Evolutionary conservation across 75 land plant species (phyloP).

Genomic region (Isoetes taiwanensis): DNA sequence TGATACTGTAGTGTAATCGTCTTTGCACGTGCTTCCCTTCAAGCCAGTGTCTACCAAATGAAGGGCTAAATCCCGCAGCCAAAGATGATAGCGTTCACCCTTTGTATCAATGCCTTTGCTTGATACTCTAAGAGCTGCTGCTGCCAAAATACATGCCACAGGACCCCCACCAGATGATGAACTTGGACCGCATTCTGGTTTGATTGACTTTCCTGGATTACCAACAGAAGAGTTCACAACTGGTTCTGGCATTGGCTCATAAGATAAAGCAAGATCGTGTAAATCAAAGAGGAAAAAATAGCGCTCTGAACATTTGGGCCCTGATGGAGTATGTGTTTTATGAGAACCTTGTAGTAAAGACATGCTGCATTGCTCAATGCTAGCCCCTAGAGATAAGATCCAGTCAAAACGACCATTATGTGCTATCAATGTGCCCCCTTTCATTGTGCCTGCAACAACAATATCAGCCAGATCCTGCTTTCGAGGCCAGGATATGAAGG

Average conservation of each 20-base stretch:
- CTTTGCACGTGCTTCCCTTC: not conserved
- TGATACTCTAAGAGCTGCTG: constrained; percentile 58
- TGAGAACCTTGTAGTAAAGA: too few species aligned
- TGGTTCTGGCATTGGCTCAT: constrained; percentile 50
- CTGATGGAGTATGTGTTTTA: too few species aligned
- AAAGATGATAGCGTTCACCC: constrained; percentile 34
- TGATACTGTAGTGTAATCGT: constrained; percentile 32
- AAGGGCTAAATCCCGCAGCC: constrained; percentile 75
- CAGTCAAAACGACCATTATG: constrained; percentile 88
- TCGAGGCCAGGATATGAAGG: constrained; percentile 17
- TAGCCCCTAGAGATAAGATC: constrained; percentile 13
- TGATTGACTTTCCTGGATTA: not conserved
- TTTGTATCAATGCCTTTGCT: constrained; percentile 23
- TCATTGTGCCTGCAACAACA: constrained; percentile 36
- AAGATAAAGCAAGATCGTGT: constrained; percentile 74
- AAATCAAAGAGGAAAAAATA: constrained; percentile 55
- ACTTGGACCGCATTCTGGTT: not conserved
- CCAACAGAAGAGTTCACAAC: not conserved
- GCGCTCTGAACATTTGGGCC: too few species aligned
- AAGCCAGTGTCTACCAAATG: constrained; percentile 36
- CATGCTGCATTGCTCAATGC: not conserved
- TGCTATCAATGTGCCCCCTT: constrained; percentile 68
- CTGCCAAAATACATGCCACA: constrained; percentile 72
- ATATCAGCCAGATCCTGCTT: constrained; percentile 9
- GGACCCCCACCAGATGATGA: not conserved